phyloP scores from a whole-genome alignment of 106 monocot species.

The Dioscorea alata region DNA sequence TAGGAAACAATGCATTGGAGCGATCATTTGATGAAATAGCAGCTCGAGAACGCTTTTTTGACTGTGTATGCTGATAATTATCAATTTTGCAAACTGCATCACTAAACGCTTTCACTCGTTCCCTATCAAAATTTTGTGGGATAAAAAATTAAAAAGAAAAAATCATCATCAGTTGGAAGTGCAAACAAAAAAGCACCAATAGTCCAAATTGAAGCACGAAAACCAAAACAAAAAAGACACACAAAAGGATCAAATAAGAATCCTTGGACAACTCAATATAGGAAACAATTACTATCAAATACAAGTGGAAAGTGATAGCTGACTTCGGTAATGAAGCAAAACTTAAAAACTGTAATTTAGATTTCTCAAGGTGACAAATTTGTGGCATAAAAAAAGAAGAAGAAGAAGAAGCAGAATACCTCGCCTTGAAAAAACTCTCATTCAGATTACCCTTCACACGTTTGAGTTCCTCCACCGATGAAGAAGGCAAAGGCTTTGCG shows the following conservation, averaged over 20 bases:
- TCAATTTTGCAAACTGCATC: slow-evolving; percentile 44
- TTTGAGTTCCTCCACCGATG: slow-evolving; percentile 44
- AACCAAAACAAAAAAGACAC: no score
- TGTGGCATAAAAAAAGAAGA: background rate
- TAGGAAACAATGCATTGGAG: slow-evolving; percentile 14
- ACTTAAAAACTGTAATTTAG: no score
- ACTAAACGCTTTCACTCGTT: slow-evolving; percentile 34
- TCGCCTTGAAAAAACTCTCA: slow-evolving; percentile 36
- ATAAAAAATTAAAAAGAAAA: background rate
- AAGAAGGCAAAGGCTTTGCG: slow-evolving; percentile 15
- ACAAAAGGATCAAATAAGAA: no score
- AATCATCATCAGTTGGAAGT: no score
- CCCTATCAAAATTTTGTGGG: slow-evolving; percentile 18
- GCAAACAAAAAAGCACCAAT: no score
- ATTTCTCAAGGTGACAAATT: no score
- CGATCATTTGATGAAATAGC: slow-evolving; percentile 37
- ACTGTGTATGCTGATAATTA: slow-evolving; percentile 13
- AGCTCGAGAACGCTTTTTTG: slow-evolving; percentile 42
- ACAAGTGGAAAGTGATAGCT: no score
- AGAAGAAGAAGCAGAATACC: slow-evolving; percentile 18
- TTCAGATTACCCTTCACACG: slow-evolving; percentile 29
- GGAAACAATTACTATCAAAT: no score
- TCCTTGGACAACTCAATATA: no score
- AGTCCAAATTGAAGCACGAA: no score
- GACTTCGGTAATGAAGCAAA: no score